Evolutionary conservation across 768 basidiomycete species (phyloP).

Genomic region (Tephrocybe rancida): DNA sequence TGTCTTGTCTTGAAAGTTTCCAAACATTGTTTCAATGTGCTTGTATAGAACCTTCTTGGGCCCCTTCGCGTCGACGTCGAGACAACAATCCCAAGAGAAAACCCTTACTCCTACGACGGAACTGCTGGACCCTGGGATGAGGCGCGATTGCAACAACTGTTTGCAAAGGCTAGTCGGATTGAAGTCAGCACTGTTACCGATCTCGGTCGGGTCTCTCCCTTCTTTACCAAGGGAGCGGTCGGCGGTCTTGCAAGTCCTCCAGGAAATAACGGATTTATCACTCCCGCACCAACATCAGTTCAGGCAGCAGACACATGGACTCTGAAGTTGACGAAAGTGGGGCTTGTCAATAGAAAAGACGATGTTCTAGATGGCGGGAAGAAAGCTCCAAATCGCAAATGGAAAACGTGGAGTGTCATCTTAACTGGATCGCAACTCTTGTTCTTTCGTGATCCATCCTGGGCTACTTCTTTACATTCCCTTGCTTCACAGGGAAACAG

Average conservation of each 20-base stretch:
- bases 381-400: slow-evolving; percentile 78
- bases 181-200: slow-evolving; percentile 50
- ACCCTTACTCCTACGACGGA: slow-evolving; percentile 72
- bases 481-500: slow-evolving; percentile 33
- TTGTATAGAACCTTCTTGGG: slow-evolving; percentile 54
- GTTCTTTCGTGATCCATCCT: slow-evolving; percentile 78
- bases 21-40: neutral
- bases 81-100: slow-evolving; percentile 54
- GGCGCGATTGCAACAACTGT: slow-evolving; percentile 62
- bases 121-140: slow-evolving; percentile 69
- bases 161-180: slow-evolving; percentile 59
- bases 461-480: slow-evolving; percentile 50
- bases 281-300: slow-evolving; percentile 19
- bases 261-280: slow-evolving; percentile 21
- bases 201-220: slow-evolving; percentile 33
- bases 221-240: slow-evolving; percentile 40
- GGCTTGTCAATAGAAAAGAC: slow-evolving; percentile 80
- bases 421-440: slow-evolving; percentile 90
- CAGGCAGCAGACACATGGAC: slow-evolving; percentile 36
- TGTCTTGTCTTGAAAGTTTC: slow-evolving; percentile 3
- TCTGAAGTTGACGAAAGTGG: slow-evolving; percentile 80
- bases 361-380: slow-evolving; percentile 77
- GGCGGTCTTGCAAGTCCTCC: slow-evolving; percentile 27
- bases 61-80: slow-evolving; percentile 72
- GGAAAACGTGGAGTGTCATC: slow-evolving; percentile 84